Evolutionary conservation across 176 grass and related monocot genomes (phyloP).

Genomic region (Rhynchospora breviuscula): DNA sequence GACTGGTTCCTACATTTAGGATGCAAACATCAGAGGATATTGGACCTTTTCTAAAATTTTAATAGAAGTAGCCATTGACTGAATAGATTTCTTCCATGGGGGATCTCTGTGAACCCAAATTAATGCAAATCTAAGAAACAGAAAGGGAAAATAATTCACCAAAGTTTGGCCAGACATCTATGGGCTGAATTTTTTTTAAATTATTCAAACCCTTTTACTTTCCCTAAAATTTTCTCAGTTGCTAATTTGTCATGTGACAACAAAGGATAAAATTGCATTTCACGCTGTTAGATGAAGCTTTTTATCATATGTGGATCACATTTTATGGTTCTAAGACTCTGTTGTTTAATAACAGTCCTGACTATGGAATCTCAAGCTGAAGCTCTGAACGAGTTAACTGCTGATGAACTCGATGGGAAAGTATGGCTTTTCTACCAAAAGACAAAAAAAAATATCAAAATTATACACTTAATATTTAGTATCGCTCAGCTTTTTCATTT

Average conservation of each 20-base stretch:
- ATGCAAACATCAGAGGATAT: not conserved
- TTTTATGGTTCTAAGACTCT: not conserved
- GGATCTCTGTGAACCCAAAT: not conserved
- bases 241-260: not conserved
- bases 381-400: slow-evolving; percentile 70
- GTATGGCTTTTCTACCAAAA: slow-evolving; percentile 23
- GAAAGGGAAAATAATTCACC: not conserved
- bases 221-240: not conserved
- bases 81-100: not conserved
- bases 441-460: not conserved
- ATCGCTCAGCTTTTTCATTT: not conserved
- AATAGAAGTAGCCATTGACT: not conserved
- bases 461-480: not conserved
- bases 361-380: slow-evolving; percentile 97
- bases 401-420: slow-evolving; percentile 97
- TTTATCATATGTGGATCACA: not conserved
- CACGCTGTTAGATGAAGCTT: not conserved
- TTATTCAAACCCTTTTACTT: not conserved
- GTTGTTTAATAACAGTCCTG: slow-evolving; percentile 52
- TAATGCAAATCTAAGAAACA: not conserved
- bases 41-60: not conserved
- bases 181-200: not conserved
- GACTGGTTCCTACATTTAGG: not conserved
- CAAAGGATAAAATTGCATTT: not conserved
- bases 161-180: not conserved